Evolutionary conservation across 2,329 filamentous ascomycete genomes (phyloP).

Genomic region (Fragosphaeria purpurea): DNA sequence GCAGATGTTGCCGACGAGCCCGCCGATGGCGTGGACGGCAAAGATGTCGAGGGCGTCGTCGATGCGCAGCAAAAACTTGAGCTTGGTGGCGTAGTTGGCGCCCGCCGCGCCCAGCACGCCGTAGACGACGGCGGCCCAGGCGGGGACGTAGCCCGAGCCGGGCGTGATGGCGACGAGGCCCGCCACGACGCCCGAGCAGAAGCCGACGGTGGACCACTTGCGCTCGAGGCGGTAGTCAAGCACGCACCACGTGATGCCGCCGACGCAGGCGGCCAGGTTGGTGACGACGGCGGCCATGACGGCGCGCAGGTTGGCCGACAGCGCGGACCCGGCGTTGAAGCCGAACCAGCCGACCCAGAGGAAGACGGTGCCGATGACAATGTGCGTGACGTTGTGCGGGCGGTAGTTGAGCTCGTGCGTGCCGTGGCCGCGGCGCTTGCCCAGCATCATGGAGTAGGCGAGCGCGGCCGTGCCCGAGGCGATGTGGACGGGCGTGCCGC

Average conservation of each 20-base stretch:
- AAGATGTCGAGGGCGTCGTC: conserved; percentile 88
- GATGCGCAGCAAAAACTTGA: conserved; percentile 62
- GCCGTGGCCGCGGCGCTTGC: conserved; percentile 54
- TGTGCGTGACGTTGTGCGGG: conserved; percentile 64
- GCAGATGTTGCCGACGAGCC: conserved; percentile 69
- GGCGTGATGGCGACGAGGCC: conserved; percentile 83
- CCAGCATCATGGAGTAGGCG: conserved; percentile 64
- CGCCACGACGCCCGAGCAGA: conserved; percentile 83
- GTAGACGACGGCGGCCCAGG: conserved; percentile 49
- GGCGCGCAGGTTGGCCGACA: conserved; percentile 73
- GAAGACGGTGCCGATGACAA: conserved; percentile 62
- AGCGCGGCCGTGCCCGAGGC: conserved; percentile 61
- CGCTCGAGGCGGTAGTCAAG: conserved; percentile 84
- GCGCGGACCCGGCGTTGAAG: conserved; percentile 81
- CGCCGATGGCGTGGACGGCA: conserved; percentile 78
- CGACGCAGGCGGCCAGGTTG: conserved; percentile 74
- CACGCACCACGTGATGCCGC: conserved; percentile 73
- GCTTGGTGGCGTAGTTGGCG: conserved; percentile 81
- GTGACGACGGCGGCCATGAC: conserved; percentile 86
- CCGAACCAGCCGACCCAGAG: conserved; percentile 96
- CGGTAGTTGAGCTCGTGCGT: conserved; percentile 54
- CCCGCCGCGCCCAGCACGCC: conserved; percentile 52
- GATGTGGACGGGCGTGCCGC: conserved; percentile 67
- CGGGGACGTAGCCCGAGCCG: conserved; percentile 69
- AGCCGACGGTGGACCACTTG: conserved; percentile 90